Percentiles rank a stretch among this genome's conserved stretches.
These are phyloP conservation scores for Imleria badia DNA, from an alignment of 768 basidiomycete species.

Conservation along the genomic window DNA sequence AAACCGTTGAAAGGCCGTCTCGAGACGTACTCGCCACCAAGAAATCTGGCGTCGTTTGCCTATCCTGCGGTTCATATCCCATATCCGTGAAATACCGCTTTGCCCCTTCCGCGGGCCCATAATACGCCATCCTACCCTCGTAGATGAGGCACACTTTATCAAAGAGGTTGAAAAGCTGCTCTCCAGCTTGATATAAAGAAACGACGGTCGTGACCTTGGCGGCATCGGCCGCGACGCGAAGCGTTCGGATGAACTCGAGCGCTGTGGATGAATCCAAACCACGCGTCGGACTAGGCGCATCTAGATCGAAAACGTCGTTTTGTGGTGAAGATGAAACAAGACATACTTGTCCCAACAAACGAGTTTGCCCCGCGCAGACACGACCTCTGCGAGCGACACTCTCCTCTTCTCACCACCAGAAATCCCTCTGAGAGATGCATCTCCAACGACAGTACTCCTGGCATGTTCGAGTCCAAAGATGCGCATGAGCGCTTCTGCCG, in stretches of 20 bases:
- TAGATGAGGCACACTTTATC: conserved; percentile 41
- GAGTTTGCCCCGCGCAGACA: conserved; percentile 61
- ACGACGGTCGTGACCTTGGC: conserved; percentile 61
- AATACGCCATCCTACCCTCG: conserved; percentile 10
- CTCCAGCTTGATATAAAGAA: conserved; percentile 85
- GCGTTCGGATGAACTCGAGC: conserved; percentile 65
- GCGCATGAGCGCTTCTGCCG: conserved; percentile 53
- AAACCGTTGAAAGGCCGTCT: conserved; percentile 16
- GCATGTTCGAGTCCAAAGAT: conserved; percentile 78
- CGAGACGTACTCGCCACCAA: conserved; percentile 44
- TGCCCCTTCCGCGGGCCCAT: conserved; percentile 1
- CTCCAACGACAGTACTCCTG: conserved; percentile 71
- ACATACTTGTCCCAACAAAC: conserved; percentile 78
- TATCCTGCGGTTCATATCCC: conserved; percentile 48
- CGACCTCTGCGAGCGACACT: conserved; percentile 73
- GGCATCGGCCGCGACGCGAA: conserved; percentile 63
- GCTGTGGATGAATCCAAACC: conserved; percentile 71
- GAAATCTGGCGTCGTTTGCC: conserved; percentile 64
- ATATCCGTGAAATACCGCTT: conserved; percentile 2
- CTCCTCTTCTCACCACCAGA: conserved; percentile 80
- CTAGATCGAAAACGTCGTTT: background rate
- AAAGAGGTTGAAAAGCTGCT: conserved; percentile 60
- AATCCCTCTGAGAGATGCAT: conserved; percentile 73
- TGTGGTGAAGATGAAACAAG: background rate
- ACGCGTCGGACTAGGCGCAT: conserved; percentile 53